Evolutionary conservation across 208 protist species (phyloP), one percentile per base, ranked within the genome.

Genomic region (Acanthamoeba healyi): DNA sequence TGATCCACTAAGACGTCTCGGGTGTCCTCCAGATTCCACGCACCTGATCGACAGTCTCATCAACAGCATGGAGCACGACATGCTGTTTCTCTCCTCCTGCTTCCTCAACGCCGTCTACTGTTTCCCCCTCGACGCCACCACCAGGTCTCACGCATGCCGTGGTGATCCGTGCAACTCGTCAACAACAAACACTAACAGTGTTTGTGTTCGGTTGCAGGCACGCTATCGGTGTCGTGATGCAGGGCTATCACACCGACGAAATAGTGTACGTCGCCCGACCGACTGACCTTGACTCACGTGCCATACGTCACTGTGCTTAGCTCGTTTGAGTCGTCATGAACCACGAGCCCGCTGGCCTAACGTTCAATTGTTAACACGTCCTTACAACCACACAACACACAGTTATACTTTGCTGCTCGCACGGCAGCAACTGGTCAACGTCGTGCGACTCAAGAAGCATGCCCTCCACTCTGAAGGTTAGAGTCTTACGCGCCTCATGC

Each of bases 361-460:
- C 12, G 4, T 49, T 49, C 12, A 49, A 4, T 12, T 49, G 12
- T 15, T 49, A 49, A 49, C 44, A 49, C 7, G 12, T 49, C 12
- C 12, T 4, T 49, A 15, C 44, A 49, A 61, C 22, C 54, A 3
- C 54, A 26, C 15, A 24, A 26, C 34, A 91, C 44, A 22, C 40
- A 96, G 94, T 58, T 96, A 95, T 63, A 67, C 94, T n/a, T 63
- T 94, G 88, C 77, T 96, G 65, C n/a, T 96, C 19, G 70, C 94
- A 26, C 84, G 72, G 40, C 81, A 95, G 36, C 94, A 96, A 74
- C 79, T 96, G 54, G 94, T 96, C 61, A 95, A 79, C 79, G 40
- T 95, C 36, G 87, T 95, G 63, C 86, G 94, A 82, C 95, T 94
- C 36, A 95, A 96, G 65, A 95, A 95, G 88, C 86, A 94, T 42